Percentiles rank a stretch among this genome's conserved stretches.
These are phyloP conservation scores for Schizopora paradoxa DNA, from an alignment of 1,284 basidiomycete species.

Conservation along the genomic window DNA sequence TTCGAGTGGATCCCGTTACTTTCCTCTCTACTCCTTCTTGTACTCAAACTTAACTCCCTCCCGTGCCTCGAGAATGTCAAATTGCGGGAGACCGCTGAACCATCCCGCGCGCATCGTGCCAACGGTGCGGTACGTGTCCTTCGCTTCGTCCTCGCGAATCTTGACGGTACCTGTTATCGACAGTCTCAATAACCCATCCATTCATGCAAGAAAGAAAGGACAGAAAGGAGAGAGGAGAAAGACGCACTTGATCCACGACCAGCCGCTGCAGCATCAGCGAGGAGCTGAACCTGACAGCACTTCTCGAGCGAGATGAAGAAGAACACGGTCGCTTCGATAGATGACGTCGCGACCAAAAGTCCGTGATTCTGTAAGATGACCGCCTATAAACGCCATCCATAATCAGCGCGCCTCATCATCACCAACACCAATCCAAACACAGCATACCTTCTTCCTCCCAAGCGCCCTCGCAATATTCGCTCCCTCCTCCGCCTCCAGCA, in stretches of 20 bases:
- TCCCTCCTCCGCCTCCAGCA: constrained; percentile 34
- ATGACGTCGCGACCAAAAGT: constrained; percentile 18
- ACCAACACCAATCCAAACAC: too few relatives aligned
- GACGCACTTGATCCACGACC: too few relatives aligned
- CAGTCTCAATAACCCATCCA: too few relatives aligned
- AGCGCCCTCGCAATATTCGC: constrained; percentile 32
- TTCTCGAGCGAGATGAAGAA: constrained; percentile 30
- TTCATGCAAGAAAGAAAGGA: too few relatives aligned
- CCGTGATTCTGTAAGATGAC: constrained; percentile 18
- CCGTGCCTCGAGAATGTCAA: constrained; percentile 33
- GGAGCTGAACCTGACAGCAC: constrained; percentile 30
- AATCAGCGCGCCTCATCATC: too few relatives aligned
- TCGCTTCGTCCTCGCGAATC: constrained; percentile 26
- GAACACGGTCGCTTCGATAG: constrained; percentile 30
- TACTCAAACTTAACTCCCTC: constrained; percentile 28
- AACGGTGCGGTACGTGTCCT: constrained; percentile 27
- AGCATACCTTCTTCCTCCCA: constrained; percentile 25
- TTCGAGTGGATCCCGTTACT: too few relatives aligned
- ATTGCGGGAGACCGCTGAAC: constrained; percentile 35
- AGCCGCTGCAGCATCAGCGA: constrained; percentile 32
- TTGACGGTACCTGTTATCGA: too few relatives aligned
- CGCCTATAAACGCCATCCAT: too few relatives aligned
- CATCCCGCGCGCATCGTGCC: constrained; percentile 32
- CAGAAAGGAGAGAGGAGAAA: too few relatives aligned
- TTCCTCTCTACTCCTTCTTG: too few relatives aligned